Conservation (phyloP, 2,329 filamentous ascomycete genomes). For the Penicillium thymicola region DNA sequence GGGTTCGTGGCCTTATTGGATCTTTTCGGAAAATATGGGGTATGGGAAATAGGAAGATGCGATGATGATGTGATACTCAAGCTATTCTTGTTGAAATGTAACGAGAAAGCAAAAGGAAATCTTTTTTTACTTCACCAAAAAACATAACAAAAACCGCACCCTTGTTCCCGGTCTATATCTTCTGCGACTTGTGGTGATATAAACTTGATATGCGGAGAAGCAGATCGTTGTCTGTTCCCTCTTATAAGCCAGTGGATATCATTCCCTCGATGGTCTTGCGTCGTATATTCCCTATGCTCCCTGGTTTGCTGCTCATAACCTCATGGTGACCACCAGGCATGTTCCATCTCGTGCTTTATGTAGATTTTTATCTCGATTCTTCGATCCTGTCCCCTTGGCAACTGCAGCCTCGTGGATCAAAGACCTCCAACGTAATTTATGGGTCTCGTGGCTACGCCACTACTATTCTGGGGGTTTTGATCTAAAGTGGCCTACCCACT, state of each 20-base stretch:
- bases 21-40: slow-evolving; percentile 15
- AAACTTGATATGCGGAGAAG: background rate
- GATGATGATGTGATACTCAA: slow-evolving; percentile 32
- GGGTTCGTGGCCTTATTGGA: slow-evolving; percentile 19
- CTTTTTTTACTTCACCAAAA: slow-evolving; percentile 22
- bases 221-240: background rate
- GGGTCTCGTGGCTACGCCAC: slow-evolving; percentile 3
- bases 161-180: background rate
- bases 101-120: slow-evolving; percentile 30
- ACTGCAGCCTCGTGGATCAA: background rate
- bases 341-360: background rate
- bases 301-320: background rate
- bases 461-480: background rate
- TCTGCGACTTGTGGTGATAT: background rate
- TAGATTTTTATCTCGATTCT: background rate
- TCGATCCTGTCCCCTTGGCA: background rate
- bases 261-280: background rate
- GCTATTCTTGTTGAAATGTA: slow-evolving; percentile 27
- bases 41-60: slow-evolving; percentile 26
- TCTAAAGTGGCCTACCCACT: background rate
- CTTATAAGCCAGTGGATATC: background rate
- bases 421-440: background rate
- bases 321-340: background rate
- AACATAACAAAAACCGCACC: slow-evolving; percentile 12
- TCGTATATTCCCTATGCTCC: background rate